Conservation (phyloP, 75 land plant genomes). For the Cryptomeria japonica region DNA sequence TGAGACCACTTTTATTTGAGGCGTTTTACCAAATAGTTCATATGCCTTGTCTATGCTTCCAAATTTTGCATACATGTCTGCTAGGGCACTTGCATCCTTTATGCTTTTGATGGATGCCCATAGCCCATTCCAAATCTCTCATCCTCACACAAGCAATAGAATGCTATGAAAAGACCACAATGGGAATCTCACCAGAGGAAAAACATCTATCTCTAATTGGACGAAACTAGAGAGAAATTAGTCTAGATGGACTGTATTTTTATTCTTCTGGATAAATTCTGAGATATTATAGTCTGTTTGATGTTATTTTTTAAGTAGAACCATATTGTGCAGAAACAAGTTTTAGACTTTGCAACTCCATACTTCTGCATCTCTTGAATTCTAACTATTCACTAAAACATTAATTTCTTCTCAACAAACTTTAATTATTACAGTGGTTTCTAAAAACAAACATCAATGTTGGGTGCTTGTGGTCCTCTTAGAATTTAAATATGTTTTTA, state of each 20-base stretch:
- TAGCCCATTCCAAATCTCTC: no score
- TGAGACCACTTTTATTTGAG: no score
- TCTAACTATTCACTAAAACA: not conserved
- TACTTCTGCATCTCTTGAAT: not conserved
- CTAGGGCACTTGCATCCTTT: no score
- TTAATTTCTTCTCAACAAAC: not conserved
- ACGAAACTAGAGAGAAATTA: constrained; percentile 49
- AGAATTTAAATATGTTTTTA: not conserved
- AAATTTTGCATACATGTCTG: no score
- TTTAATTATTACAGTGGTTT: not conserved
- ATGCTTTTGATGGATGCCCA: no score
- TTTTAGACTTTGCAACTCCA: not conserved
- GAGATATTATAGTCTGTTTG: not conserved
- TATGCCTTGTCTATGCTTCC: no score
- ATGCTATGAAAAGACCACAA: no score
- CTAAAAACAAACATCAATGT: not conserved
- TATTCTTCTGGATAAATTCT: no score
- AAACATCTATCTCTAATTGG: constrained; percentile 54
- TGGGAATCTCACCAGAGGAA: constrained; percentile 50
- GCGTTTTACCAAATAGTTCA: no score
- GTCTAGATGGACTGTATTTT: constrained; percentile 28
- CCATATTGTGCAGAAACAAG: not conserved
- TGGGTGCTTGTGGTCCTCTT: not conserved
- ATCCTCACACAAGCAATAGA: no score
- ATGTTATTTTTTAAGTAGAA: not conserved